Percentiles rank a stretch among this genome's conserved stretches.
Conservation (phyloP, 2,329 filamentous ascomycete species). For the Colletotrichum sublineola region DNA sequence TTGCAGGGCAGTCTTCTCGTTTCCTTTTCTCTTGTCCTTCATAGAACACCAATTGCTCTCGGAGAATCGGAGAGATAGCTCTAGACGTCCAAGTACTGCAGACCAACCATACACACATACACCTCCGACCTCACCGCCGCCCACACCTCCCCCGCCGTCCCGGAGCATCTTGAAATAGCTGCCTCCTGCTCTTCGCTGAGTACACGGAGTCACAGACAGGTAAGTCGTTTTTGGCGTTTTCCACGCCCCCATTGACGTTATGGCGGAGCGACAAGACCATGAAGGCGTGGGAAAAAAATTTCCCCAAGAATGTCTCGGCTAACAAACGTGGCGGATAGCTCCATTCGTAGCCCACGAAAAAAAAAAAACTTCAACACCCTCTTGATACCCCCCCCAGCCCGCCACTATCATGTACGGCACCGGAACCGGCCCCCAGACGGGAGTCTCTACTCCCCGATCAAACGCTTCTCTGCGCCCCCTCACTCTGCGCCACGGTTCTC, state of each 20-base stretch:
- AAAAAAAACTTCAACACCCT: conserved; percentile 38
- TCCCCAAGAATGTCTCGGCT: conserved; percentile 17
- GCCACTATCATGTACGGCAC: conserved; percentile 84
- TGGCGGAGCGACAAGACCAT: background rate
- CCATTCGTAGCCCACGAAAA: conserved; percentile 35
- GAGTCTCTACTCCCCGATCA: conserved; percentile 95
- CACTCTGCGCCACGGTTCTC: conserved; percentile 90
- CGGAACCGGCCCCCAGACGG: conserved; percentile 88
- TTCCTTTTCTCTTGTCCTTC: conserved; percentile 41
- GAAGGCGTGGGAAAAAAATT: background rate
- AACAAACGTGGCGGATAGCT: conserved; percentile 35
- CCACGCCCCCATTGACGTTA: background rate
- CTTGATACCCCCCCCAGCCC: conserved; percentile 59
- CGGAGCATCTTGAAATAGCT: conserved; percentile 37
- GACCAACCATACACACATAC: background rate
- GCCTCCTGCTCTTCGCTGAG: conserved; percentile 58
- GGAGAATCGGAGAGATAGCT: conserved; percentile 34
- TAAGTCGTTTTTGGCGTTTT: conserved; percentile 14
- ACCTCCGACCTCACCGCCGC: conserved; percentile 5
- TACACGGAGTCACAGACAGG: conserved; percentile 51
- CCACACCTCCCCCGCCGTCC: conserved; percentile 14
- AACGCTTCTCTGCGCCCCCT: conserved; percentile 93
- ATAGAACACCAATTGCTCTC: conserved; percentile 41
- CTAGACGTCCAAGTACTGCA: conserved; percentile 20
- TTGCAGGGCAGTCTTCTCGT: conserved; percentile 41